Evolutionary conservation across 208 protist genomes (phyloP), one percentile per base, ranked within the genome.

Genomic region (Trichomonas gallinae): DNA sequence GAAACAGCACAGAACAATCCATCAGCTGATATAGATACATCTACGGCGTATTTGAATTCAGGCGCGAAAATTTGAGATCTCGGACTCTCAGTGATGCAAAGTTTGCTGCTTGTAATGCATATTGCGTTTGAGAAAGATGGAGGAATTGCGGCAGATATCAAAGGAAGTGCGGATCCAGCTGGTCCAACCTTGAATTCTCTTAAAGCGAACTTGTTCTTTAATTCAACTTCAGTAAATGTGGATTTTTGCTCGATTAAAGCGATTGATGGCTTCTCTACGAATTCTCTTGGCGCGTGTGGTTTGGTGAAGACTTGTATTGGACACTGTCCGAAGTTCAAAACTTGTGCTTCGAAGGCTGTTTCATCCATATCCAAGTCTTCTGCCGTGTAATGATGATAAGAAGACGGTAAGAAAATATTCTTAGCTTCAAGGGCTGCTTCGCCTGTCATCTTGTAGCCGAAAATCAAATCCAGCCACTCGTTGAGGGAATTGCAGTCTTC

Each of bases 391-490:
- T 0, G 48, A 38, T 51, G 40, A 51, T 93, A 93, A 93, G 87
- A 93, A 34, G 44, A 38, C 38, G 87, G 87, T 8, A 93, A 36
- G 17, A 93, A 93, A 3, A 93, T 49, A 38, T 93, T 93, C 45
- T 93, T 93, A 4, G 4, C 10, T 93, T 93, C 26, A 51, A 48
- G 42, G 10, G 87, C 87, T 13, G 44, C 87, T 48, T 93, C 87
- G 34, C 87, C 87, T 38, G 6, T 48, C 51, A 49, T 26, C 46
- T 93, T 93, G 38, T 38, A 93, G 0, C 87, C 87, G 38, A 93
- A 93, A 26, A 93, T 93, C 44, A 93, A 93, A 51, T 93, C 87
- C 11, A 93, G 45, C 87, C 87, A 93, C 51, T 93, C 45, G 26
- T 58, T 6, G 13, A 51, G 21, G 10, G 48, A 0, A 17, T 93